These are phyloP conservation scores for Triticum turgidum DNA, from an alignment of 176 grass and related monocot genomes.

Conservation along the genomic window DNA sequence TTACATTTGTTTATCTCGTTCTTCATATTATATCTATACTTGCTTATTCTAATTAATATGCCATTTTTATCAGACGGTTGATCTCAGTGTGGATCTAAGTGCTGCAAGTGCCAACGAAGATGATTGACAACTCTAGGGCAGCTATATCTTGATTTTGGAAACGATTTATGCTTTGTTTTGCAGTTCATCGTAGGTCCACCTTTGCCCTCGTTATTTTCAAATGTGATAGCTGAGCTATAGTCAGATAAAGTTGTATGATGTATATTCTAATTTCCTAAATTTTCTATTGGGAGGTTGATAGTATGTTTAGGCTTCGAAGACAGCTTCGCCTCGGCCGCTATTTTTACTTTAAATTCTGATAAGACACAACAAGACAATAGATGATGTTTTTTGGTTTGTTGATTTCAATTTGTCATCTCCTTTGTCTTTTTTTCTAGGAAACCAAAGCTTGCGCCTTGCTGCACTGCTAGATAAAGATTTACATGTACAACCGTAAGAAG, in stretches of 20 bases:
- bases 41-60: slow-evolving; percentile 17
- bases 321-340: neutral
- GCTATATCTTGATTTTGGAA: slow-evolving; percentile 22
- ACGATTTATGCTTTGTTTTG: slow-evolving; percentile 9
- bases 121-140: slow-evolving; percentile 29
- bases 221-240: neutral
- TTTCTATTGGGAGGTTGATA: neutral
- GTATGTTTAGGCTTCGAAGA: slow-evolving; percentile 1
- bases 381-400: too few relatives aligned
- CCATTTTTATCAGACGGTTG: slow-evolving; percentile 42
- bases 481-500: too few relatives aligned
- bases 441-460: too few relatives aligned
- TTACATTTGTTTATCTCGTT: neutral
- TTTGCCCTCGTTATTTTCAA: neutral
- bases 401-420: too few relatives aligned
- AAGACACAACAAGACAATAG: too few relatives aligned
- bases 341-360: too few relatives aligned
- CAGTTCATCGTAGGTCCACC: slow-evolving; percentile 8
- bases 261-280: neutral
- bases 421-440: too few relatives aligned
- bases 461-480: too few relatives aligned
- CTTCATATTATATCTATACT: slow-evolving; percentile 5
- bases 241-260: neutral
- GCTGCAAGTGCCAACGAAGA: slow-evolving; percentile 84
- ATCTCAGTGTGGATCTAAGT: slow-evolving; percentile 87